These are phyloP conservation scores for Byssoonygena ceratinophila DNA, from an alignment of 2,329 filamentous ascomycete species.

Conservation along the genomic window DNA sequence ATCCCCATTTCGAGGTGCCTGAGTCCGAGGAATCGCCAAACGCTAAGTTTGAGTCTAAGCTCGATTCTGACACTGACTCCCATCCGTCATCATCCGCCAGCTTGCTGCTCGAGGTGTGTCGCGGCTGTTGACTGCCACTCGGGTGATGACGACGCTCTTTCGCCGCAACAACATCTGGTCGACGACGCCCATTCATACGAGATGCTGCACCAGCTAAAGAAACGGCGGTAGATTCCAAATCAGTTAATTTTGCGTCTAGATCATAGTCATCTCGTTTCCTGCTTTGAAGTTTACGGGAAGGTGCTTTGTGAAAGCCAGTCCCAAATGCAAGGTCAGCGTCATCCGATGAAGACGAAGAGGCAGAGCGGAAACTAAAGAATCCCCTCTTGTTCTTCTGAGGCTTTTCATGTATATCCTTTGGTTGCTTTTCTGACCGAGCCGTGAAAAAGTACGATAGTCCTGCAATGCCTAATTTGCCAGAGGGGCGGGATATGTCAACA, in stretches of 20 bases:
- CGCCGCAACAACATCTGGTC: conserved; percentile 27
- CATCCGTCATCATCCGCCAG: conserved; percentile 44
- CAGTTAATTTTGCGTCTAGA: conserved; percentile 40
- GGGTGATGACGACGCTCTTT: conserved; percentile 21
- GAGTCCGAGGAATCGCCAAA: conserved; percentile 51
- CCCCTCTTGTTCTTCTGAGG: conserved; percentile 38
- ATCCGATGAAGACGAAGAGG: conserved; percentile 51
- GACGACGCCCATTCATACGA: conserved; percentile 26
- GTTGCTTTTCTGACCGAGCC: conserved; percentile 47
- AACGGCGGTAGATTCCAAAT: conserved; percentile 39
- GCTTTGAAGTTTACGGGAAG: conserved; percentile 26
- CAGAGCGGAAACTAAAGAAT: conserved; percentile 45
- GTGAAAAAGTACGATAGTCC: conserved; percentile 55
- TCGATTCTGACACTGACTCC: conserved; percentile 49
- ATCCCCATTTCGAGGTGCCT: conserved; percentile 48
- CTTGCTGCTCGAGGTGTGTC: not conserved
- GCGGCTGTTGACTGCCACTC: not conserved
- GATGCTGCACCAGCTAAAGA: conserved; percentile 35
- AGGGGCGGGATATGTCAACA: conserved; percentile 54
- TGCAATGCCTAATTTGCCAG: conserved; percentile 40
- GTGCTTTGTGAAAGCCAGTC: conserved; percentile 36
- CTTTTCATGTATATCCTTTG: conserved; percentile 29
- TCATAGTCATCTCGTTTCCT: conserved; percentile 24
- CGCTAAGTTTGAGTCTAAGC: conserved; percentile 48
- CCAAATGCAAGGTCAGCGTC: conserved; percentile 61